Conservation (phyloP, 2,329 filamentous ascomycete species). For the Alternaria sp. region DNA sequence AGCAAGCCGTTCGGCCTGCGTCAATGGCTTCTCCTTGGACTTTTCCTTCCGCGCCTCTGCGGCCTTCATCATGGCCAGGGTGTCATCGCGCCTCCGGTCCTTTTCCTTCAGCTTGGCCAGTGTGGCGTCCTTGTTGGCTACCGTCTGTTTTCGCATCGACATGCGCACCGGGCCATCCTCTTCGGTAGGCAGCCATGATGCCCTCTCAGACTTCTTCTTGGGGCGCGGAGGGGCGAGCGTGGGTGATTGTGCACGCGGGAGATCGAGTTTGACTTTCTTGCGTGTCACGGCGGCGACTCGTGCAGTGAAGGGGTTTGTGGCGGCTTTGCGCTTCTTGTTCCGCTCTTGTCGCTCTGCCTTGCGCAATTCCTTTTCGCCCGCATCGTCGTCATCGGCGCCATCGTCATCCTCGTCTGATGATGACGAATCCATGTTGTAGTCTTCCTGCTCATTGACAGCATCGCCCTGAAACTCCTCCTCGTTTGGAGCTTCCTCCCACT, state of each 20-base stretch:
- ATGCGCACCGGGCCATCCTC: slow-evolving; percentile 70
- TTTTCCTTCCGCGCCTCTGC: slow-evolving; percentile 72
- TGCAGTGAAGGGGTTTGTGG: slow-evolving; percentile 56
- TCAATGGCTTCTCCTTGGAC: slow-evolving; percentile 81
- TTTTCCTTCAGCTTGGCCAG: slow-evolving; percentile 78
- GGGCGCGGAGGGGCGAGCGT: slow-evolving; percentile 57
- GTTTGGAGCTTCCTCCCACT: slow-evolving; percentile 74
- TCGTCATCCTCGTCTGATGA: slow-evolving; percentile 79
- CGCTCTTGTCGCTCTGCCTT: slow-evolving; percentile 73
- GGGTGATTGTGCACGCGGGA: slow-evolving; percentile 52
- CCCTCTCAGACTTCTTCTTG: slow-evolving; percentile 76
- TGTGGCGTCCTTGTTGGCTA: slow-evolving; percentile 65
- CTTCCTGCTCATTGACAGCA: slow-evolving; percentile 66
- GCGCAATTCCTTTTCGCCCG: slow-evolving; percentile 88
- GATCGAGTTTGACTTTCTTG: slow-evolving; percentile 51
- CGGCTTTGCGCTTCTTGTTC: slow-evolving; percentile 80
- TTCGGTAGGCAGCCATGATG: slow-evolving; percentile 72
- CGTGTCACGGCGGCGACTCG: slow-evolving; percentile 50
- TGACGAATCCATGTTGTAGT: slow-evolving; percentile 81
- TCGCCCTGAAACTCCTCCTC: slow-evolving; percentile 63
- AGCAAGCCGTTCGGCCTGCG: slow-evolving; percentile 83
- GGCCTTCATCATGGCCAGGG: slow-evolving; percentile 70
- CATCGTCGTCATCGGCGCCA: slow-evolving; percentile 76
- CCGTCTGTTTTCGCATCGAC: slow-evolving; percentile 69
- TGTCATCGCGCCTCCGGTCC: slow-evolving; percentile 74